phyloP scores from a whole-genome alignment of 1,284 basidiomycete genomes.

The Schizopora paradoxa region DNA sequence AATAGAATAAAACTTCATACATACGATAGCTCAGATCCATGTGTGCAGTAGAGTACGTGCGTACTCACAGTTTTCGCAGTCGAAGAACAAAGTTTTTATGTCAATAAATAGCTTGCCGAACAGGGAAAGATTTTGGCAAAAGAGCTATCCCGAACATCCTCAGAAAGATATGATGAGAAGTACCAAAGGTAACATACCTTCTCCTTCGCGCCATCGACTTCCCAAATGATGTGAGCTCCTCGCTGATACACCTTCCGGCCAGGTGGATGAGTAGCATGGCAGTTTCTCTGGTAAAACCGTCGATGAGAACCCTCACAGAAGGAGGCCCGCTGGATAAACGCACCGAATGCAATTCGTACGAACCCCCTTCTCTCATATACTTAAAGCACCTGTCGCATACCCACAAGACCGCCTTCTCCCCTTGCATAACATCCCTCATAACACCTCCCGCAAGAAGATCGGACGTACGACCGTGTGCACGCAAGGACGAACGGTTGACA shows the following conservation, averaged over 20 bases:
- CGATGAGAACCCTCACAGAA: constrained; percentile 4
- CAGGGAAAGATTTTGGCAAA: constrained; percentile 91
- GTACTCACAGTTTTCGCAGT: constrained; percentile 73
- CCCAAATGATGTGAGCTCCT: constrained; percentile 90
- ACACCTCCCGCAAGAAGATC: constrained; percentile 65
- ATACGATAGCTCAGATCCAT: not conserved
- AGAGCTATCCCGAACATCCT: constrained; percentile 54
- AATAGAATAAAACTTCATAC: constrained; percentile 81
- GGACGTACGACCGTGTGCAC: constrained; percentile 62
- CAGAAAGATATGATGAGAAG: not conserved
- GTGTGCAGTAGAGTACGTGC: constrained; percentile 5
- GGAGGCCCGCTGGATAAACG: constrained; percentile 26
- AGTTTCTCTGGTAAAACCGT: constrained; percentile 51
- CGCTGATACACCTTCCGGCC: constrained; percentile 88
- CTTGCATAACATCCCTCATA: constrained; percentile 41
- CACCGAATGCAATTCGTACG: constrained; percentile 75
- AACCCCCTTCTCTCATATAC: constrained; percentile 76
- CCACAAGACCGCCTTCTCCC: constrained; percentile 58
- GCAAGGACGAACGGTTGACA: constrained; percentile 41
- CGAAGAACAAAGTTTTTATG: constrained; percentile 96
- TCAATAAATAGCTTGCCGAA: constrained; percentile 99
- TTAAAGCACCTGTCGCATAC: constrained; percentile 96
- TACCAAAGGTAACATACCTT: constrained; percentile 49
- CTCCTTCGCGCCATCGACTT: constrained; percentile 84
- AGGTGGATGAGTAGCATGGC: constrained; percentile 73